These are phyloP conservation scores for Allantophomopsis cytisporea DNA, from an alignment of 2,329 filamentous ascomycete genomes.

Conservation along the genomic window DNA sequence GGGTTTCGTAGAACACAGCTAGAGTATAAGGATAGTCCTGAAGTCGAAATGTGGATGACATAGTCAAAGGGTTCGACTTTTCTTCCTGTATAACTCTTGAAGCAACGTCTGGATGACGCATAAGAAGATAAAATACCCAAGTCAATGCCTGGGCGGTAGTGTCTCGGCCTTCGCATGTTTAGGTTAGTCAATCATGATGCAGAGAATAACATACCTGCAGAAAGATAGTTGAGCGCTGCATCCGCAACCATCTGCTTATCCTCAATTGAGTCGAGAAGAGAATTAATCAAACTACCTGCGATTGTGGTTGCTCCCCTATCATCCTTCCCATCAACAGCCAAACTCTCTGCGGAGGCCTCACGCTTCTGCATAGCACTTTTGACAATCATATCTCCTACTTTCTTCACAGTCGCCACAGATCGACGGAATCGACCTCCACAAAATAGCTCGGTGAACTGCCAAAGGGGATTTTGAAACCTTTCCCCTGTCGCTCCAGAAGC, in stretches of 20 bases:
- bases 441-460: slow-evolving; percentile 43
- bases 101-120: slow-evolving; percentile 30
- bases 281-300: slow-evolving; percentile 45
- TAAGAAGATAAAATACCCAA: slow-evolving; percentile 48
- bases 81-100: slow-evolving; percentile 29
- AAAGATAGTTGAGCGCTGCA: slow-evolving; percentile 52
- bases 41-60: slow-evolving; percentile 10
- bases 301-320: slow-evolving; percentile 17
- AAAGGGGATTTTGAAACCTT: slow-evolving; percentile 53
- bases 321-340: slow-evolving; percentile 3
- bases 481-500: slow-evolving; percentile 45
- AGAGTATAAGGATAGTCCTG: slow-evolving; percentile 38
- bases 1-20: slow-evolving; percentile 46
- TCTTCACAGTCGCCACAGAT: slow-evolving; percentile 34
- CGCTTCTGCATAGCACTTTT: slow-evolving; percentile 33
- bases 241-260: slow-evolving; percentile 45
- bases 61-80: slow-evolving; percentile 1
- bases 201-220: slow-evolving; percentile 27
- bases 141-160: slow-evolving; percentile 52
- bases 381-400: slow-evolving; percentile 44
- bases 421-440: slow-evolving; percentile 31
- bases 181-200: neutral
- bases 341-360: slow-evolving; percentile 7
- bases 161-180: slow-evolving; percentile 32
- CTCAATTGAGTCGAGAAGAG: slow-evolving; percentile 40